A percentile compares a stretch with the other conserved stretches of the same genome.
Evolutionary conservation across 441 rosid species (phyloP).

Genomic region (Brassica balearica): DNA sequence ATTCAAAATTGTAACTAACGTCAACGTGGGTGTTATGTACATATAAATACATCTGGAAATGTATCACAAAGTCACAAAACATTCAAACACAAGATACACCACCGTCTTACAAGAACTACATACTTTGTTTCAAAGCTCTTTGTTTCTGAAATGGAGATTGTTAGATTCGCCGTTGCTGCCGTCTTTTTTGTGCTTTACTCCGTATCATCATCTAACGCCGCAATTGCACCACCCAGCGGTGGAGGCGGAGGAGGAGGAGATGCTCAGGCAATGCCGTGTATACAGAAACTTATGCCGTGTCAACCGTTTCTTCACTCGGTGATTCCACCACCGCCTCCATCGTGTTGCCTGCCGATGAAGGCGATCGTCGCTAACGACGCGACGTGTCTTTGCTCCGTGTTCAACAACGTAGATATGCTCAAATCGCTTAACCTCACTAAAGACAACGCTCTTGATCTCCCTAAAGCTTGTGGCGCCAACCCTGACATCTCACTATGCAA

Average conservation of each 20-base stretch:
- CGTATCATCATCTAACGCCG: conserved; percentile 52
- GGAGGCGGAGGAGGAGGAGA: conserved; percentile 33
- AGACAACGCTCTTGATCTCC: conserved; percentile 53
- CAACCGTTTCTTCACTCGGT: conserved; percentile 44
- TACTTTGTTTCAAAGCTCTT: not conserved
- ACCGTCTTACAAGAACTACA: not conserved
- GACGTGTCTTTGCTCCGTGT: conserved; percentile 57
- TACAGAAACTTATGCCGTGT: conserved; percentile 59
- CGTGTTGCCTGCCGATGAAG: conserved; percentile 57
- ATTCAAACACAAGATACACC: not conserved
- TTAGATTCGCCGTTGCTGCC: conserved; percentile 28
- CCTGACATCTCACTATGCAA: not conserved
- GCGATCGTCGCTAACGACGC: conserved; percentile 40
- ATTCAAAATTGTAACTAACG: not conserved
- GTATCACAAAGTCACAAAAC: conserved; percentile 12
- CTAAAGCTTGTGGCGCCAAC: conserved; percentile 58
- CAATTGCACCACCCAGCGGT: conserved; percentile 36
- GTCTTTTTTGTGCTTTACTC: not conserved
- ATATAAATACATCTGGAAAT: not conserved
- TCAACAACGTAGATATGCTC: conserved; percentile 47
- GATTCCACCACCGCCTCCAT: conserved; percentile 41
- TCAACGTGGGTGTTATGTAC: conserved; percentile 8
- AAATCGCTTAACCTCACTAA: conserved; percentile 50
- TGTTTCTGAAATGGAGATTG: conserved; percentile 12
- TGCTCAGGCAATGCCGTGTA: conserved; percentile 45